Percentiles rank a stretch among this genome's conserved stretches.
Evolutionary conservation across 2,329 filamentous ascomycete genomes (phyloP).

Genomic region (Verruconis gallopava): DNA sequence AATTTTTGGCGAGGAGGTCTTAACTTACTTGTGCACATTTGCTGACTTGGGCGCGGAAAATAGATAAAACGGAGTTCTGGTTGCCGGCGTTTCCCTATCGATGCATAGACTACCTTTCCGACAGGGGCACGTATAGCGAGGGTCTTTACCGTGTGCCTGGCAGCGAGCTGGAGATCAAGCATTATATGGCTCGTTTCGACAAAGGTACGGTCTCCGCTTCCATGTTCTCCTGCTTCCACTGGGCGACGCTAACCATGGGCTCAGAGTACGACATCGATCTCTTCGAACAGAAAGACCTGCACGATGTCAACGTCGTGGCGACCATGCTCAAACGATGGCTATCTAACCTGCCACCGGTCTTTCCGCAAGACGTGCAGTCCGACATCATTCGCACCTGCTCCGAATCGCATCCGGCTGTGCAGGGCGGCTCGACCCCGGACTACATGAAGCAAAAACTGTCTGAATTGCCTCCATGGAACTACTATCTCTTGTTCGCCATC

Average conservation of each 20-base stretch:
- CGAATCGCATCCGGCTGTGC: background rate
- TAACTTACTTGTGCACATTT: no score
- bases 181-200: conserved; percentile 87
- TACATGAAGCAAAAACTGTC: conserved; percentile 83
- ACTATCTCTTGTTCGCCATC: conserved; percentile 93
- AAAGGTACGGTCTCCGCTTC: conserved; percentile 46
- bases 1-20: no score
- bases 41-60: conserved; percentile 18
- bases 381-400: conserved; percentile 63
- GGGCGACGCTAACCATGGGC: background rate
- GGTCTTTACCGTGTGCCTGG: conserved; percentile 87
- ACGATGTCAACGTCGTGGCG: conserved; percentile 92
- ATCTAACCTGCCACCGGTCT: conserved; percentile 83
- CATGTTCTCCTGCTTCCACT: background rate
- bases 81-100: conserved; percentile 94
- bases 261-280: conserved; percentile 78
- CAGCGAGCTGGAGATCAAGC: conserved; percentile 79
- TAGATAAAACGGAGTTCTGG: conserved; percentile 97
- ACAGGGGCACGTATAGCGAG: conserved; percentile 86
- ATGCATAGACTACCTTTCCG: conserved; percentile 89
- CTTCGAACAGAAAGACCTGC: conserved; percentile 74
- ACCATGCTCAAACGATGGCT: conserved; percentile 97
- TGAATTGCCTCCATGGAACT: conserved; percentile 90
- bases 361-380: conserved; percentile 73
- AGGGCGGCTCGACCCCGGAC: conserved; percentile 65